phyloP scores from a whole-genome alignment of 345 rosid species.

The Syzygium jambos region DNA sequence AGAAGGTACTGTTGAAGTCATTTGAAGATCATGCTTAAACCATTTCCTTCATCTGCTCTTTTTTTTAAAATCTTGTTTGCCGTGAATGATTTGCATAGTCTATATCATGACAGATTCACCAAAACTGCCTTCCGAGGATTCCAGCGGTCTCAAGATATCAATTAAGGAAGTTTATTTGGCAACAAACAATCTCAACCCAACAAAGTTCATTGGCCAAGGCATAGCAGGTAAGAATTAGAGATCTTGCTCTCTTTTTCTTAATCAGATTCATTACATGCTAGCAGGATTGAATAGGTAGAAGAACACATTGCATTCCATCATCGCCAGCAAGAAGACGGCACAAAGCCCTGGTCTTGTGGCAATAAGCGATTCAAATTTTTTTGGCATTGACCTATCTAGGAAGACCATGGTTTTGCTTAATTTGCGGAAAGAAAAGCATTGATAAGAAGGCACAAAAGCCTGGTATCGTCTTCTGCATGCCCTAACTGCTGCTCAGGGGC shows the following conservation, averaged over 20 bases:
- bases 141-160: conserved; percentile 22
- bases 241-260: not conserved
- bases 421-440: not conserved
- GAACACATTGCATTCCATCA: not conserved
- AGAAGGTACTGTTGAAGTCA: not conserved
- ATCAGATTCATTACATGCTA: not conserved
- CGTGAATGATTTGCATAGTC: not conserved
- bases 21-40: not conserved
- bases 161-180: conserved; percentile 37
- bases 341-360: not conserved
- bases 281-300: not conserved
- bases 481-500: not conserved
- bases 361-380: not conserved
- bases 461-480: not conserved
- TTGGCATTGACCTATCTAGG: not conserved
- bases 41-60: not conserved
- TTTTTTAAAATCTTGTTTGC: not conserved
- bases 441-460: not conserved
- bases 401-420: not conserved
- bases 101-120: conserved; percentile 6
- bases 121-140: conserved; percentile 8
- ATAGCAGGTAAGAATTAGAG: conserved; percentile 36
- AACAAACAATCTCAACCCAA: conserved; percentile 34
- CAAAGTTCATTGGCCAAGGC: conserved; percentile 58
- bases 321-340: not conserved